Evolutionary conservation across 1,284 basidiomycete genomes (phyloP).

Genomic region (Termitomyces sp.): DNA sequence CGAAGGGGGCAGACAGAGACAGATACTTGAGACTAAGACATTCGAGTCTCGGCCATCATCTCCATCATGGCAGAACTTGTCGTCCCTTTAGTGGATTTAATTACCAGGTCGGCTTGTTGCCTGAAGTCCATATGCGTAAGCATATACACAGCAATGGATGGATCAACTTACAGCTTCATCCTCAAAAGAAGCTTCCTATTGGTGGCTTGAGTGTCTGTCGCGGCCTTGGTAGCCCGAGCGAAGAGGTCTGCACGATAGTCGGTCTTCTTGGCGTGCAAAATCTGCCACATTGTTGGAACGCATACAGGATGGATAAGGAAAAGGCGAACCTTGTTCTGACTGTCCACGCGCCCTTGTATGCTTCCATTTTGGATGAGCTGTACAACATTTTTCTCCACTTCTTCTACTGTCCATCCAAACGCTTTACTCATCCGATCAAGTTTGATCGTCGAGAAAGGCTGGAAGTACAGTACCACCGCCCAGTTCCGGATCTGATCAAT

Average conservation of each 20-base stretch:
- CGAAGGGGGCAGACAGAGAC: not conserved
- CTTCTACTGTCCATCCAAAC: constrained; percentile 75
- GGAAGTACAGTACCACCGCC: constrained; percentile 79
- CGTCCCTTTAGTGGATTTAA: constrained; percentile 30
- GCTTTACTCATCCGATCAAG: constrained; percentile 76
- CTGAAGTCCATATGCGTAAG: not conserved
- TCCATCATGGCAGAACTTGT: constrained; percentile 9
- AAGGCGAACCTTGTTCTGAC: constrained; percentile 61
- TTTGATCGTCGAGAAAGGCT: constrained; percentile 76
- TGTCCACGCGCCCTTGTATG: constrained; percentile 77
- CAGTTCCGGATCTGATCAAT: constrained; percentile 63
- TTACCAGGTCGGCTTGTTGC: constrained; percentile 29
- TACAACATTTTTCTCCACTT: constrained; percentile 68
- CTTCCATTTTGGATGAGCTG: constrained; percentile 68
- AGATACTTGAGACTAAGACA: not conserved
- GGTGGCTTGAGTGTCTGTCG: constrained; percentile 60
- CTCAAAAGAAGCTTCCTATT: constrained; percentile 73
- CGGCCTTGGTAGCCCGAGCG: constrained; percentile 66
- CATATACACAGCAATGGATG: not conserved
- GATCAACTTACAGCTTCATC: constrained; percentile 60
- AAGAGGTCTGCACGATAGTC: constrained; percentile 74
- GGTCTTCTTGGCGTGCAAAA: constrained; percentile 67
- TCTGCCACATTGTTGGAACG: constrained; percentile 32
- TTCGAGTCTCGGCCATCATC: constrained; percentile 7
- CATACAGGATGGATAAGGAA: constrained; percentile 1